phyloP scores from a whole-genome alignment of 2,329 filamentous ascomycete genomes.

The Cytospora mali region DNA sequence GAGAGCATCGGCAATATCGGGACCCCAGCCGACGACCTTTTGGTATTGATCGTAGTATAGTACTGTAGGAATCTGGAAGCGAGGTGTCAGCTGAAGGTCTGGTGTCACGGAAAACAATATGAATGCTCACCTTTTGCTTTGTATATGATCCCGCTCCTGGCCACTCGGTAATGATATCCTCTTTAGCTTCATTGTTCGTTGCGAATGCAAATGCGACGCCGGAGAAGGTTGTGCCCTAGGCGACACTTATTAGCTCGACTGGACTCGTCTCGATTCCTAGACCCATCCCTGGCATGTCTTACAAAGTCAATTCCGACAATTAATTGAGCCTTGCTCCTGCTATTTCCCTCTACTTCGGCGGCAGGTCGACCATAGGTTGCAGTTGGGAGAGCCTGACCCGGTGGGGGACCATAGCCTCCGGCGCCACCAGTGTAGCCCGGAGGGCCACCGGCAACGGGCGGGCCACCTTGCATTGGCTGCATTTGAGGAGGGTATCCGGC shows the following conservation, averaged over 20 bases:
- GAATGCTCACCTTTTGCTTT: conserved; percentile 85
- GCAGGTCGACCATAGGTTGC: conserved; percentile 49
- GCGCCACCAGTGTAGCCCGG: conserved; percentile 51
- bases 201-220: conserved; percentile 97
- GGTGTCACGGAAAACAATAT: neutral
- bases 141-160: conserved; percentile 96
- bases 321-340: conserved; percentile 90
- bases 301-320: conserved; percentile 99
- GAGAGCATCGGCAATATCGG: conserved; percentile 94
- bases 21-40: conserved; percentile 99
- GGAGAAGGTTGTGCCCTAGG: conserved; percentile 92
- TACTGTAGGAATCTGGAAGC: conserved; percentile 86
- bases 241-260: conserved; percentile 13
- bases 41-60: conserved; percentile 99
- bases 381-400: conserved; percentile 37
- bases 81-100: neutral
- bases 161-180: conserved; percentile 99
- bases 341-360: conserved; percentile 83
- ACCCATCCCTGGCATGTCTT: conserved; percentile 39
- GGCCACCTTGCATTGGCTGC: conserved; percentile 44
- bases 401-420: conserved; percentile 47
- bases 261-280: neutral
- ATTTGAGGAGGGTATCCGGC: conserved; percentile 63
- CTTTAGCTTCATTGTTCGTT: conserved; percentile 95
- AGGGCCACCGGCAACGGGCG: conserved; percentile 46